phyloP scores from a whole-genome alignment of 129 eudicot species.

The Silybum marianum region DNA sequence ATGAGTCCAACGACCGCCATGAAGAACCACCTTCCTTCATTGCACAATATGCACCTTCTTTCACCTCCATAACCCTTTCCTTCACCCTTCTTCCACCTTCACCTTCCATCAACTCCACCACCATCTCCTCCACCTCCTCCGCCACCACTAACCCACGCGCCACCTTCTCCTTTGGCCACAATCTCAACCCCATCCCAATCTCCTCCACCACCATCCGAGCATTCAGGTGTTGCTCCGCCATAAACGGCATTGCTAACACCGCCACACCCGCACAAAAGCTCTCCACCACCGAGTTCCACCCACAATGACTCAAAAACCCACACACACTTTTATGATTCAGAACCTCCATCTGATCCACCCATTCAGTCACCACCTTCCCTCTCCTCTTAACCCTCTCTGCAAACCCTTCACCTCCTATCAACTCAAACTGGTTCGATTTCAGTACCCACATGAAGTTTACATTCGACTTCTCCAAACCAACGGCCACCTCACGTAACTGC shows the following conservation, averaged over 20 bases:
- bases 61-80: conserved; percentile 27
- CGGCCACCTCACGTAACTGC: conserved; percentile 49
- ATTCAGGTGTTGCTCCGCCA: conserved; percentile 53
- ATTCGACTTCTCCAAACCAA: conserved; percentile 53
- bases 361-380: conserved; percentile 44
- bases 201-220: conserved; percentile 38
- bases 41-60: conserved; percentile 30
- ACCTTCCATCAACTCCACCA: conserved; percentile 5
- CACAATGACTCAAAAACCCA: conserved; percentile 59
- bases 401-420: conserved; percentile 27
- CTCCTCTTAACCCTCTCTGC: conserved; percentile 33
- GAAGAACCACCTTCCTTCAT: conserved; percentile 46
- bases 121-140: conserved; percentile 13
- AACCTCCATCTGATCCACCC: conserved; percentile 43
- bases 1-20: background rate
- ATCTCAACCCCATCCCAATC: conserved; percentile 31
- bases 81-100: conserved; percentile 22
- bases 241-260: conserved; percentile 49
- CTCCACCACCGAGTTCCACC: conserved; percentile 54
- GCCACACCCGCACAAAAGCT: conserved; percentile 46
- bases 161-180: conserved; percentile 20
- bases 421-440: conserved; percentile 16
- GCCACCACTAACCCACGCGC: conserved; percentile 36
- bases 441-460: conserved; percentile 57
- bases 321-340: conserved; percentile 30